Conservation (phyloP, 2,329 filamentous ascomycete species). For the Arthrobotrys sinensis region DNA sequence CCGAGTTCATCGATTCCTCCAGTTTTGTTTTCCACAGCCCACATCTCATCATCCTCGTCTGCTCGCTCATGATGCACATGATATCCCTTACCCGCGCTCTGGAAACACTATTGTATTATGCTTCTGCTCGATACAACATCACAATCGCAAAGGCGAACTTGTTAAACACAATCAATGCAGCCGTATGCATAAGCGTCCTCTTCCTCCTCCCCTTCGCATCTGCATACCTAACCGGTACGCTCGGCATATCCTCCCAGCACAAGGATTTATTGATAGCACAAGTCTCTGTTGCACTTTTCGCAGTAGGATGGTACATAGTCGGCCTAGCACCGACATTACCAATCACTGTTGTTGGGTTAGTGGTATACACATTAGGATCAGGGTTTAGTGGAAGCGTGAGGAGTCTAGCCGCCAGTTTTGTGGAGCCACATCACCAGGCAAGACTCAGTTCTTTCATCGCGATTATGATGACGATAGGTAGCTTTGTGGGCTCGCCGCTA, state of each 20-base stretch:
- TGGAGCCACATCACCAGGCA: constrained; percentile 56
- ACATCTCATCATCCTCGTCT: constrained; percentile 57
- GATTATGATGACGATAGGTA: constrained; percentile 49
- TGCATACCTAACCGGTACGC: constrained; percentile 29
- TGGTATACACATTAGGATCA: constrained; percentile 40
- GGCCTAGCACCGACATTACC: constrained; percentile 47
- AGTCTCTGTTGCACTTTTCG: constrained; percentile 41
- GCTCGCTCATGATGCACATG: constrained; percentile 49
- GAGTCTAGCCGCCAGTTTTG: constrained; percentile 55
- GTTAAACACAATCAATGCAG: constrained; percentile 53
- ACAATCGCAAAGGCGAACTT: constrained; percentile 50
- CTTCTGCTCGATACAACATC: constrained; percentile 47
- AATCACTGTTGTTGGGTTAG: constrained; percentile 33
- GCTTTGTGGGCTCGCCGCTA: constrained; percentile 48
- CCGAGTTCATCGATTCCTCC: constrained; percentile 46
- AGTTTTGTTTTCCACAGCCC: constrained; percentile 57
- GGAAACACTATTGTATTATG: constrained; percentile 55
- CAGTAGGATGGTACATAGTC: constrained; percentile 42
- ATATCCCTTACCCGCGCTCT: constrained; percentile 34
- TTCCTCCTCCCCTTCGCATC: constrained; percentile 46
- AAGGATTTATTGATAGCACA: constrained; percentile 55
- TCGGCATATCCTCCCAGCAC: constrained; percentile 46
- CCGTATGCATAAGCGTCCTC: constrained; percentile 43
- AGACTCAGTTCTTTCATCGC: constrained; percentile 51
- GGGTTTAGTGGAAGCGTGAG: constrained; percentile 55